Evolutionary conservation across 1,139 yeast species (phyloP), one percentile per base, ranked within the genome.

Genomic region (Suhomyces maxii): DNA sequence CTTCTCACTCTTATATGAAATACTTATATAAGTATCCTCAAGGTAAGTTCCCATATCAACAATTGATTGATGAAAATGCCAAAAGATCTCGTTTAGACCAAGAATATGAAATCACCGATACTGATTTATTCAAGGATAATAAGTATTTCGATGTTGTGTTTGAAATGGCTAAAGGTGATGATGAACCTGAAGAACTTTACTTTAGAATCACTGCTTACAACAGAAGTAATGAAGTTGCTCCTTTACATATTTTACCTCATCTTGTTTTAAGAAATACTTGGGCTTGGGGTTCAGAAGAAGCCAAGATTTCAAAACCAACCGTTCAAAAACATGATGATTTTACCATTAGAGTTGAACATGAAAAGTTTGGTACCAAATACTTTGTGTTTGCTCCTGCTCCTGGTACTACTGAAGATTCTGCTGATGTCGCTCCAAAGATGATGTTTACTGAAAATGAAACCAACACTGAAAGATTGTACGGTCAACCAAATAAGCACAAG

Each of bases 1-100:
- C 98, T 6, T 80, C 96, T 9, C 98, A 91, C 67, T 84, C 96
- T 34, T 91, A 90, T 71, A 88, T 89, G 89, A 90, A 91, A 71
- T 89, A 86, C 57, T 75, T 89, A 52, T 91, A 91, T 79, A 91
- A 91, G 72, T 91, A 91, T 63, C 97, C 98, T 18, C 96, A 89
- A 55, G 72, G 76, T 40, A 82, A 82, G 67, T 91, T 82, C 64
- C 98, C 98, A 0, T 91, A 91, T 65, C 74, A 88, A 59, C 76
- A 89, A 58, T 72, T 91, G 64, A 80, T 87, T 28, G 80, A 79
- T 42, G 88, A 83, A 58, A 89, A 87, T 58, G 84, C 77, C 18
- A 76, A 80, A 57, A 69, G 96, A 58, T 63, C 82, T 40, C 77
- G 96, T 57, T 60, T 69, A 49, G 86, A 89, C 57, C 65, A 58